Percentiles rank a stretch among this genome's conserved stretches.
These are phyloP conservation scores for Colletotrichum somersetense DNA, from an alignment of 2,329 filamentous ascomycete species.

Conservation along the genomic window DNA sequence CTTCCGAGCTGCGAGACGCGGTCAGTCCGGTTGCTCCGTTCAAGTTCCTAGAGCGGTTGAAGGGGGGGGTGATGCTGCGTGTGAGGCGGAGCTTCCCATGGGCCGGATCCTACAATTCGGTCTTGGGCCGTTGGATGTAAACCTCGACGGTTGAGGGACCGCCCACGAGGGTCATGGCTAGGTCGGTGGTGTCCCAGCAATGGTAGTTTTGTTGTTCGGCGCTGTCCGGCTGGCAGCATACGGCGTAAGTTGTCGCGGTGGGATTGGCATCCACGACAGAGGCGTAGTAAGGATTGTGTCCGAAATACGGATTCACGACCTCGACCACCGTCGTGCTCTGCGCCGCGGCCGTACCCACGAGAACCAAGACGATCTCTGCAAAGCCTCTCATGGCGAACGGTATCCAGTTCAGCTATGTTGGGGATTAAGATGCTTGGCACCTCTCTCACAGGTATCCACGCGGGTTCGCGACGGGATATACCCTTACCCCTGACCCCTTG, in stretches of 20 bases:
- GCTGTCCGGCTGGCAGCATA: slow-evolving; percentile 45
- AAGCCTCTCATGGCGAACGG: slow-evolving; percentile 6
- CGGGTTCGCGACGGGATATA: background rate
- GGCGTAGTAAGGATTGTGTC: slow-evolving; percentile 45
- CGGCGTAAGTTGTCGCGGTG: slow-evolving; percentile 48
- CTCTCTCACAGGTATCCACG: background rate
- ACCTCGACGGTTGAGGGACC: slow-evolving; percentile 47
- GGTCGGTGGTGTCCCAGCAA: slow-evolving; percentile 43
- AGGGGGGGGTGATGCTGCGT: background rate
- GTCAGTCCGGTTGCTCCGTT: background rate
- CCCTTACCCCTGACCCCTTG: background rate
- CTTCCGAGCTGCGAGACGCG: slow-evolving; percentile 3
- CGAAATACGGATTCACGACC: slow-evolving; percentile 47
- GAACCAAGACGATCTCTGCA: slow-evolving; percentile 6
- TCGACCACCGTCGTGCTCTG: slow-evolving; percentile 46
- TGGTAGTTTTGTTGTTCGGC: slow-evolving; percentile 34
- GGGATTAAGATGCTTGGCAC: no score
- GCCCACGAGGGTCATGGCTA: slow-evolving; percentile 48
- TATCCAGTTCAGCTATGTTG: background rate
- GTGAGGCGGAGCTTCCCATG: background rate
- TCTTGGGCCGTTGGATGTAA: slow-evolving; percentile 17
- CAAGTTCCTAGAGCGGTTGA: background rate
- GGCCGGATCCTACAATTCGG: background rate
- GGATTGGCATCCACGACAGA: slow-evolving; percentile 49
- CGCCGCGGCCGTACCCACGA: slow-evolving; percentile 43